Base-by-base conservation (phyloP, 2,329 filamentous ascomycete genomes). In the Simplicillium aogashimaense region DNA sequence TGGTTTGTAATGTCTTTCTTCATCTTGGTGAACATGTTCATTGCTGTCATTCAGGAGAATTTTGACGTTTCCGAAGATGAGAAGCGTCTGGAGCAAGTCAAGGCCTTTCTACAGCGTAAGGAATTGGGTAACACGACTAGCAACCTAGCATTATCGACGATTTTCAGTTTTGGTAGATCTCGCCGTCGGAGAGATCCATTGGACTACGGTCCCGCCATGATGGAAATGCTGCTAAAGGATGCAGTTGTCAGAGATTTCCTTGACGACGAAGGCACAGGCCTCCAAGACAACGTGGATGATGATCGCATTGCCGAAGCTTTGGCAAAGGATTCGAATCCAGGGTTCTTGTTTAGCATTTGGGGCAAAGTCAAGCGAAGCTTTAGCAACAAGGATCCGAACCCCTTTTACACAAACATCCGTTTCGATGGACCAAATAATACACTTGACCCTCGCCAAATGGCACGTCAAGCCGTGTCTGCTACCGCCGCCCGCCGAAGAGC, bases 21-120 rank as follows among this genome's bases (percentile, higher is more conserved):
- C 57, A 94, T 98, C 64, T 76, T 97, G 45, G 67, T 98, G 66
- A 98, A 97, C 57, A 98, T 98, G 92, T 98, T 98, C 70, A 97
- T 98, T 85, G 92, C 92, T 70, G 92, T 98, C 65, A 98, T 98
- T 49, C 92, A 98, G 60, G 92, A 98, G 57, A 98, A 95, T 55
- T 98, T 98, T 57, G 92, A 98, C 63, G 88, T 98, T 18, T 94
- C 89, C 3, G 92, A 98, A 58, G 94, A 98, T 56, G 89, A 97
- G 59, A 98, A 98, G 64, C 87, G 94, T 15, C 65, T 97, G 45
- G 87, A 97, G 57, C 94, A 98, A 63, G 89, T 98, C 45, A 90
- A 89, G 54, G 86, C 90, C 2, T 98, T 97, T 52, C 67, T 98
- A 35, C 86, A 94, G 55, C 81, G 89, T 50, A 94, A 90, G 57